Base-by-base conservation (phyloP, 352 stramenopile species). In the Thalassiosira sp. region DNA sequence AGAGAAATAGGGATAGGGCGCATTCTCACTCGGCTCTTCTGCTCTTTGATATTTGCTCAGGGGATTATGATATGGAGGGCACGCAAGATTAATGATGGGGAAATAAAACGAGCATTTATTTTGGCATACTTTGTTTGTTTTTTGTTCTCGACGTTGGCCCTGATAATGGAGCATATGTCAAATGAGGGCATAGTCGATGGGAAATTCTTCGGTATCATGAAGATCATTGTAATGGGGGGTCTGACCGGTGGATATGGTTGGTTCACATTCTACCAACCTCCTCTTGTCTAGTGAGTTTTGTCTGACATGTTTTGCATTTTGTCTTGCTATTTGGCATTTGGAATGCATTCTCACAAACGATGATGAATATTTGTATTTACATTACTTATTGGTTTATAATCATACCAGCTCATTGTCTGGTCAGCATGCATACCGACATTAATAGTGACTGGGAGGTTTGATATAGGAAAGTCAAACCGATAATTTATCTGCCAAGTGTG, bases 71-170 rank as follows among this genome's bases (percentile, higher is more conserved):
- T 87, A 69, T 81, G 65, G 37, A 68, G 61, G 35, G 65, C 75
- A 16, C 64, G 80, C 16, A 67, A 67, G 16, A 84, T 87, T 18
- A 79, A 87, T 48, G 80, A 87, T 51, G 75, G 75, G 20, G 75
- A 87, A 51, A 82, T 87, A 20, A 87, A 87, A 60, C 64, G 80
- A 16, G 80, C 80, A 0, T 87, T 87, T 45, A 78, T 87, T 7
- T 48, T 71, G 51, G 80, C 80, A 1, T 87, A 87, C 43, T 87
- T 87, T 57, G 51, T 87, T 24, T 87, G 80, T 24, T 87, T 87
- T 42, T 42, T 84, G 0, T 57, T 74, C 11, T 81, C 70, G 27
- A 87, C 69, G 5, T 20, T 85, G 10, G 64, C 75, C 15, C 24
- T 85, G n/a, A 78, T 87, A 10, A 40, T 64, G 15, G 80, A 85